Evolutionary conservation across 768 basidiomycete genomes (phyloP), one percentile per base, ranked within the genome.

Genomic region (Lentinula detonsa): DNA sequence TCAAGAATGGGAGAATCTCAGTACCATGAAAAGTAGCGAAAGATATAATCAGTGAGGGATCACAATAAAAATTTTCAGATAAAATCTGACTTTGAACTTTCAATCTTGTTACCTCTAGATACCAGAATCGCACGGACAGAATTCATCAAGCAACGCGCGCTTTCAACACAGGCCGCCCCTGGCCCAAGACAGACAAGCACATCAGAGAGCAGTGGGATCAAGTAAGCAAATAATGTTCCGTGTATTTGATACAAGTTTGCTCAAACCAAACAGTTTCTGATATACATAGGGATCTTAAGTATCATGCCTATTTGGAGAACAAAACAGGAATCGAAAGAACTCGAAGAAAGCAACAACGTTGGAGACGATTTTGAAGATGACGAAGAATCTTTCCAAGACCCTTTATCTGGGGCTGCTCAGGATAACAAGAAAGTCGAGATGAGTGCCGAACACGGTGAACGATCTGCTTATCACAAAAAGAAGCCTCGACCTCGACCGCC

Each of bases 1-100:
- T 74, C 83, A 89, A 62, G 74, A 82, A n/a, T 92, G 90, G 90
- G 81, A 81, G 54, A 82, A 86, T 45, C 75, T 73, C 3, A 88
- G 91, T 68, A 71, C 76, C 52, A 71, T 78, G 35, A 75, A 83
- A 61, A 70, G 74, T 42, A 72, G 67, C 33, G 72, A 71, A 45
- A 74, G 71, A 39, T 81, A 81, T 60, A 76, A 88, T 67, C 70
- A 74, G 88, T 89, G 63, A 65, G 85, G 75, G 15, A 7, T 18
- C 40, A 33, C 23, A 37, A 52, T 42, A 23, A 18, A 18, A 31
- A 6, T 45, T 39, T 57, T 33, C 11, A 18, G 7, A 1, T 11
- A 10, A 21, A 6, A n/a, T 39, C 37, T 39, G 9, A 23, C 16
- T 43, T 43, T 43, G 5, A 10, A 48, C 18, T 11, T 9, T 18